Percentiles rank a stretch among this genome's conserved stretches.
phyloP scores from a whole-genome alignment of 495 filamentous ascomycete genomes.

The Podospora comata region DNA sequence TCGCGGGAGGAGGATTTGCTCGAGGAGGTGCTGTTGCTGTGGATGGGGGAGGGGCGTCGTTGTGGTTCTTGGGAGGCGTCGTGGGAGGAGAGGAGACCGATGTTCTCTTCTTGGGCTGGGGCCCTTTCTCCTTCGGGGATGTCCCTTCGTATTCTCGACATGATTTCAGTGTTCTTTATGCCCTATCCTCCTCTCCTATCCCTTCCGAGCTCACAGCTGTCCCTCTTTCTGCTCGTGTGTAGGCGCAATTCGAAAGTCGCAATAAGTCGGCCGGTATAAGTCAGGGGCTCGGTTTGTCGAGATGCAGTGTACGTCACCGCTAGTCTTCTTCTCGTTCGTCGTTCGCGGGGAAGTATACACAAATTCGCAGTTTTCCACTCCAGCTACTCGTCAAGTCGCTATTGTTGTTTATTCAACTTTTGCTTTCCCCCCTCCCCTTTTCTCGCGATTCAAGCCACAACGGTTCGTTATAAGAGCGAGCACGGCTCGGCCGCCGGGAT shows the following conservation, averaged over 20 bases:
- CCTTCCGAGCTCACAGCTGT: neutral
- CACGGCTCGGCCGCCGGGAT: neutral
- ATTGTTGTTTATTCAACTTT: neutral
- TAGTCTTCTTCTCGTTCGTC: neutral
- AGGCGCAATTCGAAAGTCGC: neutral
- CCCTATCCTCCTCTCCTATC: neutral
- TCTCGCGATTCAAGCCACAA: neutral
- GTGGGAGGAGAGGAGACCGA: slow-evolving; percentile 42
- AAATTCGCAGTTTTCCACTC: neutral
- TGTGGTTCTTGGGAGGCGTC: slow-evolving; percentile 25
- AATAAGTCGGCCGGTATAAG: neutral
- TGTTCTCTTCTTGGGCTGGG: slow-evolving; percentile 38
- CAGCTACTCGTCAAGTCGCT: neutral
- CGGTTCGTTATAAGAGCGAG: neutral
- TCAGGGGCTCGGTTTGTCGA: neutral
- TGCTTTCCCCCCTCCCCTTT: neutral
- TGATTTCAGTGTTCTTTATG: neutral
- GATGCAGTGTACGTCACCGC: neutral
- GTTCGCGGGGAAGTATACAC: neutral
- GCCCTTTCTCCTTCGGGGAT: neutral
- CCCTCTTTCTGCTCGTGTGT: neutral
- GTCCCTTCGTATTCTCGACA: neutral
- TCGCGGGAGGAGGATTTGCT: neutral
- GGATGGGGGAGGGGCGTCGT: slow-evolving; percentile 26
- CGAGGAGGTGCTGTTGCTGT: slow-evolving; percentile 21